Conservation (phyloP, 768 basidiomycete genomes). For the Pholiota microspora region DNA sequence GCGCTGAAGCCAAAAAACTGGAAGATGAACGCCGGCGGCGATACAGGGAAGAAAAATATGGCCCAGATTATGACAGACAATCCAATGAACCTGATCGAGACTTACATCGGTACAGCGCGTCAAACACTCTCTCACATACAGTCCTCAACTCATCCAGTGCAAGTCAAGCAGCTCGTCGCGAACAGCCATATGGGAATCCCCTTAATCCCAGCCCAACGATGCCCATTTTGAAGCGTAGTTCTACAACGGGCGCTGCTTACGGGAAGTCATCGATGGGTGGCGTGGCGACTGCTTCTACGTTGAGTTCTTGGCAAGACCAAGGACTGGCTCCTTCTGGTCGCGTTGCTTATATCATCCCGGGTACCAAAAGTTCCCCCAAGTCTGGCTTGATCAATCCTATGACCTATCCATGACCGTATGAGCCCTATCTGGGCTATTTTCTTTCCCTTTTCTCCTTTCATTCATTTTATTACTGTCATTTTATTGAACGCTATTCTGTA, state of each 20-base stretch:
- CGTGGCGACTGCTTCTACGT: background rate
- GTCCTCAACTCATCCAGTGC: slow-evolving; percentile 5
- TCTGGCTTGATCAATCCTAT: slow-evolving; percentile 9
- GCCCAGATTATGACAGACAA: slow-evolving; percentile 19
- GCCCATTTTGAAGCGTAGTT: slow-evolving; percentile 11
- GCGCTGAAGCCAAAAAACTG: slow-evolving; percentile 50
- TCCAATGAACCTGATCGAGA: slow-evolving; percentile 15
- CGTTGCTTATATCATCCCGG: slow-evolving; percentile 1
- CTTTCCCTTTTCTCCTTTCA: background rate
- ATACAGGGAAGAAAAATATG: slow-evolving; percentile 24
- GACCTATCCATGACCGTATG: slow-evolving; percentile 12
- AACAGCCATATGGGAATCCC: slow-evolving; percentile 10
- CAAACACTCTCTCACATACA: background rate
- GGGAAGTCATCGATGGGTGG: slow-evolving; percentile 3
- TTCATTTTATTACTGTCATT: slow-evolving; percentile 4
- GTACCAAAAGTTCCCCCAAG: slow-evolving; percentile 11
- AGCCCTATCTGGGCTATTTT: background rate
- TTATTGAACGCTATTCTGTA: slow-evolving; percentile 1
- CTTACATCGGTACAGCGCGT: slow-evolving; percentile 1
- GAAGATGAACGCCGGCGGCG: slow-evolving; percentile 37
- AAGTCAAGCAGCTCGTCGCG: slow-evolving; percentile 15
- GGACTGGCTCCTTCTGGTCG: slow-evolving; percentile 10
- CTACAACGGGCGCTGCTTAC: slow-evolving; percentile 9
- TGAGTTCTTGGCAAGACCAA: slow-evolving; percentile 11
- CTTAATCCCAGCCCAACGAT: slow-evolving; percentile 3